Evolutionary conservation across 495 filamentous ascomycete species (phyloP), one percentile per base, ranked within the genome.

Genomic region (Poronia punctata): DNA sequence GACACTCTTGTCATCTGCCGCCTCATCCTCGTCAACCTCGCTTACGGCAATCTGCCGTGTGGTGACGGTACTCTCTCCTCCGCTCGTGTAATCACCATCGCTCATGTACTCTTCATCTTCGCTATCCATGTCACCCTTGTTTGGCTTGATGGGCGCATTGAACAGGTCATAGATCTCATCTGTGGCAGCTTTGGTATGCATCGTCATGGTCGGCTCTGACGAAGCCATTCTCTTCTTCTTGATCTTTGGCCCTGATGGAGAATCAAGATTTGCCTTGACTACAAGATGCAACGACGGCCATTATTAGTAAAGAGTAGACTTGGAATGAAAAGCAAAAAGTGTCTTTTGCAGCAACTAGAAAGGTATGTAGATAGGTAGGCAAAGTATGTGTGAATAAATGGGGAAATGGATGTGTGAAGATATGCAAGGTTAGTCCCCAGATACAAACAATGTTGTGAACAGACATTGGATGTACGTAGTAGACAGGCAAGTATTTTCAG

Each of bases 91-190:
- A 53, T 90, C 79, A 14, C 66, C 70, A 36, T 82, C 79, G n/a
- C 77, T 74, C 49, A 75, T 74, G 37, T 74, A 82, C 31, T 82
- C 81, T 10, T 79, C 73, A 5, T 84, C 82, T 32, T 76, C 75
- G 48, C 76, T 82, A 24, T 67, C 70, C 23, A 53, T 58, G 8
- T 71, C 59, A 12, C 67, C 55, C 22, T 50, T 47, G 3, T 49
- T 50, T 10, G 70, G 49, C 50, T 85, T 78, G 31, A 95, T 59
- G 6, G 93, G 90, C 32, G 93, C 86, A 52, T 92, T 97, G 65
- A 98, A 97, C 27, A 98, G 81, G 45, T 84, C 86, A 59, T 97
- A 94, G 34, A 98, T 96, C 47, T 97, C 93, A 53, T 97, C 89
- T 34, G 88, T 95, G 1, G 92, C 92, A 38, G 89, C 90, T 36